Conservation (phyloP, 331 rosid species). For the Quercus phellos region DNA sequence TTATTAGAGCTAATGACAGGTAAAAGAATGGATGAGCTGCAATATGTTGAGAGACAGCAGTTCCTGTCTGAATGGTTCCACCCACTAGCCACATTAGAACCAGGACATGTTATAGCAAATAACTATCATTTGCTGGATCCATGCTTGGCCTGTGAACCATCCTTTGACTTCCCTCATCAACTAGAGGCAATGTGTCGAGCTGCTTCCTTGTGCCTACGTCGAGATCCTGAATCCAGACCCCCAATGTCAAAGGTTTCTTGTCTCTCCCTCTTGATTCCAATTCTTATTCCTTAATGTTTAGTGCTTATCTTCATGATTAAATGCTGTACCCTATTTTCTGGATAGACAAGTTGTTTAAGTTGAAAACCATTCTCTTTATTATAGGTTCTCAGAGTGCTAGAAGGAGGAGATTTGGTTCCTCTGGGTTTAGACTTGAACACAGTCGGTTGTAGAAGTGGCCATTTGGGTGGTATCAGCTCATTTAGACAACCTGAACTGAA, state of each 20-base stretch:
- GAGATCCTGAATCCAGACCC: constrained; percentile 80
- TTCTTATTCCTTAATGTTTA: neutral
- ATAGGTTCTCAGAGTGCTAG: constrained; percentile 82
- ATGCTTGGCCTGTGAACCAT: constrained; percentile 40
- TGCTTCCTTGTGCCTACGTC: constrained; percentile 73
- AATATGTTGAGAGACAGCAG: constrained; percentile 41
- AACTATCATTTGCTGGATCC: constrained; percentile 53
- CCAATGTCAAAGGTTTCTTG: constrained; percentile 75
- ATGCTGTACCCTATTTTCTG: neutral
- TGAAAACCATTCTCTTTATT: constrained; percentile 9
- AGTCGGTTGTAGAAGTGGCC: constrained; percentile 72
- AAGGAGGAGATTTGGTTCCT: constrained; percentile 74
- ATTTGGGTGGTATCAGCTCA: constrained; percentile 51
- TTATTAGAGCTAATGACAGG: constrained; percentile 73
- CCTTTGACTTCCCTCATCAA: constrained; percentile 58
- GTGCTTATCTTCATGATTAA: neutral
- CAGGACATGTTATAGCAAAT: constrained; percentile 45
- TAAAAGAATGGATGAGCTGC: constrained; percentile 58
- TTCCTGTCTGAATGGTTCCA: constrained; percentile 58
- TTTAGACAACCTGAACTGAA: constrained; percentile 37
- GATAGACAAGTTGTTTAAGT: neutral
- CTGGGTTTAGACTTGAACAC: constrained; percentile 58
- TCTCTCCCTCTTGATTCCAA: neutral
- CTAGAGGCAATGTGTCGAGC: constrained; percentile 77
- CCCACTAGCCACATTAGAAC: constrained; percentile 47